Evolutionary conservation across 441 rosid genomes (phyloP), one percentile per base, ranked within the genome.

Genomic region (Mallotus japonicus): DNA sequence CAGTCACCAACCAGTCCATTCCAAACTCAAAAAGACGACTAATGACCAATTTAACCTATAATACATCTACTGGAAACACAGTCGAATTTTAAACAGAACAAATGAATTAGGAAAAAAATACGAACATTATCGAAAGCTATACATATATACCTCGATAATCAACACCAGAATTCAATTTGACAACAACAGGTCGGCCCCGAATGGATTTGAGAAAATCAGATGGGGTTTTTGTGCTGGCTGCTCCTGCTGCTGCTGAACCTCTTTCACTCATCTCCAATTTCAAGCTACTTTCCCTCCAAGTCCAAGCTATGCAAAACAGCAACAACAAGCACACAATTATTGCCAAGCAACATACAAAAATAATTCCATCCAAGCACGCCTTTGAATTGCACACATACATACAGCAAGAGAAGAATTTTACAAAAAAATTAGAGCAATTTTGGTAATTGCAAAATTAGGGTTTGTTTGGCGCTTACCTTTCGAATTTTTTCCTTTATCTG

Each of bases 131-230:
- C 28, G 28, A 24, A 24, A 24, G 28, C 28, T 24, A 24, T 24
- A 24, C 28, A 24, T 2, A 24, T 2, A 24, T 0, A 20, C 98
- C 99, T 87, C 99, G 79, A 73, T 95, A 95, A 81, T 95, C 99
- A 24, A 92, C 98, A 58, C 99, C 99, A 71, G 98, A 95, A 77
- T 95, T 92, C 37, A 95, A 85, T 70, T 95, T 95, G 8, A 95
- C 97, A 6, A 95, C 99, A 67, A 95, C 98, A 0, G 96, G 97
- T 42, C 92, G 84, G 28, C 99, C 99, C 2, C 96, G 96, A 37
- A 92, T 92, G 0, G 99, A 95, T 73, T 95, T 95, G 80, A 95
- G 93, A 79, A 95, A 95, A 83, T 95, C 99, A 3, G 95, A 90
- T 0, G 99, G 99, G 9, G 98, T 92, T 79, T 95, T 95, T 1